Evolutionary conservation across 163 green algal genomes (phyloP).

Genomic region (Picocystis sp.): DNA sequence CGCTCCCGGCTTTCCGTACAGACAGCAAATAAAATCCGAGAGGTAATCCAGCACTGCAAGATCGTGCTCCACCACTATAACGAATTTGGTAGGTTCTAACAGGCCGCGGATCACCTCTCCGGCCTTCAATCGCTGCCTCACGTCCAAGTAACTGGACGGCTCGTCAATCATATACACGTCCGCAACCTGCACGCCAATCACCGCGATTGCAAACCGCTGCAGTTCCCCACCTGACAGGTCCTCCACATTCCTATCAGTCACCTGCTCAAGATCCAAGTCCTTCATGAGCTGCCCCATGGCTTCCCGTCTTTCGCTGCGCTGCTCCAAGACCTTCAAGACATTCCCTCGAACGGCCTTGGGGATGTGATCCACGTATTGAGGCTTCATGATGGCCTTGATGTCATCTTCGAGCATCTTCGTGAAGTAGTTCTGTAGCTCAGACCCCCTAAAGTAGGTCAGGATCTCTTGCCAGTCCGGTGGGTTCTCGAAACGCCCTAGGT

Average conservation of each 20-base stretch:
- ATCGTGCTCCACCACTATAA: conserved; percentile 97
- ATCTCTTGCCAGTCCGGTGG: conserved; percentile 94
- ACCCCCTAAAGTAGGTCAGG: conserved; percentile 83
- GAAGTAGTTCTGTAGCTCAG: conserved; percentile 99
- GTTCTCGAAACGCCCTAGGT: conserved; percentile 81
- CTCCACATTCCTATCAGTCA: conserved; percentile 91
- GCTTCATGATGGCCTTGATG: conserved; percentile 92
- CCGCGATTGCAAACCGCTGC: conserved; percentile 93
- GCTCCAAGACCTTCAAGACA: conserved; percentile 57
- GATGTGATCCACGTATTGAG: conserved; percentile 98
- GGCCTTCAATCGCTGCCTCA: conserved; percentile 85
- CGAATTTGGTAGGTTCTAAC: conserved; percentile 58
- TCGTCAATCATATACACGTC: conserved; percentile 99
- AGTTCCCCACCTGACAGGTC: conserved; percentile 90
- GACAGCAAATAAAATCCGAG: conserved; percentile 97
- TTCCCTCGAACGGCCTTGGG: conserved; percentile 75
- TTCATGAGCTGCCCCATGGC: conserved; percentile 41
- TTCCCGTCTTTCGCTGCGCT: conserved; percentile 64
- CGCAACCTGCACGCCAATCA: conserved; percentile 73
- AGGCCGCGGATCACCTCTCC: conserved; percentile 56
- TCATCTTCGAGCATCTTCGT: conserved; percentile 85
- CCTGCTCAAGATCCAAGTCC: conserved; percentile 55
- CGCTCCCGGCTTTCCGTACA: conserved; percentile 91
- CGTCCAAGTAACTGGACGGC: conserved; percentile 91
- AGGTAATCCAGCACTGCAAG: conserved; percentile 96